A percentile compares a stretch with the other conserved stretches of the same genome.
Evolutionary conservation across 148 eudicot species (phyloP).

Genomic region (Mesembryanthemum crystallinum): DNA sequence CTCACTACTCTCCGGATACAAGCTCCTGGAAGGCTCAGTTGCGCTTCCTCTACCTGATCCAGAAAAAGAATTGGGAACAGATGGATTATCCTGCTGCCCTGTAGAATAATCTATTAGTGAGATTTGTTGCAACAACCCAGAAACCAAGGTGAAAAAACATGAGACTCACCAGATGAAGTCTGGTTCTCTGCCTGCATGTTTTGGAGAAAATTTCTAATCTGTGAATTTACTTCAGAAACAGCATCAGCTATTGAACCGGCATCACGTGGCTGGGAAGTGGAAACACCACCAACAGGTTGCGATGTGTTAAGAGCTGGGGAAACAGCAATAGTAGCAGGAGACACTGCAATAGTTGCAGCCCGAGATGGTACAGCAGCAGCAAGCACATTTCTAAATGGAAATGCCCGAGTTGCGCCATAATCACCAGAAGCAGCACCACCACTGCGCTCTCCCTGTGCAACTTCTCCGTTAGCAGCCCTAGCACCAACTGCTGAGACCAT

Average conservation of each 20-base stretch:
- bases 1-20: constrained; percentile 18
- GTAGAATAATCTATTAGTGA: constrained; percentile 8
- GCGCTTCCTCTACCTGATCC: constrained; percentile 30
- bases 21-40: constrained; percentile 16
- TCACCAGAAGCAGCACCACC: constrained; percentile 42
- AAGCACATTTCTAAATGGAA: constrained; percentile 45
- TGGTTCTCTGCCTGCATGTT: constrained; percentile 41
- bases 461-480: constrained; percentile 62
- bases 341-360: constrained; percentile 38
- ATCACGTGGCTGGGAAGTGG: constrained; percentile 42
- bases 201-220: constrained; percentile 41
- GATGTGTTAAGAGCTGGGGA: constrained; percentile 38
- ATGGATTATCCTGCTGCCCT: constrained; percentile 41
- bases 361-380: constrained; percentile 54
- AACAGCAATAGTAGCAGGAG: constrained; percentile 39
- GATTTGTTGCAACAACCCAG: neutral
- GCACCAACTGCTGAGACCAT: constrained; percentile 55
- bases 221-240: constrained; percentile 52
- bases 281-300: constrained; percentile 41
- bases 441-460: constrained; percentile 43
- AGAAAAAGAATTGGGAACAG: constrained; percentile 35
- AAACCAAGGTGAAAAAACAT: neutral
- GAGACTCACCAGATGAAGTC: constrained; percentile 40
- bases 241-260: constrained; percentile 37
- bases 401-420: constrained; percentile 40